These are phyloP conservation scores for Trichoderma simmonsii DNA, from an alignment of 2,329 filamentous ascomycete genomes.

Conservation along the genomic window DNA sequence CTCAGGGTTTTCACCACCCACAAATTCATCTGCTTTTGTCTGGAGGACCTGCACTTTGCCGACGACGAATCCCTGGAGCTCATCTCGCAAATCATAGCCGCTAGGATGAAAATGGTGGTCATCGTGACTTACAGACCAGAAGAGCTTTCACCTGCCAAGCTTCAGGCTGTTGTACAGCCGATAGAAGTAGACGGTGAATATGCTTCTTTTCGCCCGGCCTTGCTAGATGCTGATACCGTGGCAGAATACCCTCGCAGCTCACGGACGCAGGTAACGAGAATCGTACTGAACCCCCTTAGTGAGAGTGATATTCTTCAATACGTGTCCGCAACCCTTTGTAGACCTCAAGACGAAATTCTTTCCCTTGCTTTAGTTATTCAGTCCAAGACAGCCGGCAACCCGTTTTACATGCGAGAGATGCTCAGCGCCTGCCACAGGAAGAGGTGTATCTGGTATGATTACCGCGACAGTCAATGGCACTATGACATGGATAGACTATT, in stretches of 20 bases:
- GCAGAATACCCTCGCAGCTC: conserved; percentile 44
- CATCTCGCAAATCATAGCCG: conserved; percentile 73
- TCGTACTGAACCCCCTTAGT: conserved; percentile 68
- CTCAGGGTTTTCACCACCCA: conserved; percentile 75
- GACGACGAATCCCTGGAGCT: conserved; percentile 84
- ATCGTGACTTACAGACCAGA: conserved; percentile 73
- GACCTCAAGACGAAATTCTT: conserved; percentile 67
- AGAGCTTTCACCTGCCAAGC: conserved; percentile 55
- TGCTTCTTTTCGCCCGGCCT: not conserved
- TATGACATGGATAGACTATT: conserved; percentile 86
- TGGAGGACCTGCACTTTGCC: conserved; percentile 89
- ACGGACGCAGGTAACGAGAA: conserved; percentile 60
- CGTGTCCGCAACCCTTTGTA: conserved; percentile 76
- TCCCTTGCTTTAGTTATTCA: conserved; percentile 81
- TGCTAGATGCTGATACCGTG: conserved; percentile 23
- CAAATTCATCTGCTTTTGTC: conserved; percentile 82
- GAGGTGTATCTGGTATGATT: conserved; percentile 88
- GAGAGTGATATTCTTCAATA: conserved; percentile 81
- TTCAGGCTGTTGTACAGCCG: conserved; percentile 54
- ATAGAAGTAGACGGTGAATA: conserved; percentile 50
- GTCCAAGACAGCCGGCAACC: conserved; percentile 83
- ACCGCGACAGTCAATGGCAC: conserved; percentile 76
- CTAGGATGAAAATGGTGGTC: conserved; percentile 76
- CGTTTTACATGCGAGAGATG: conserved; percentile 90
- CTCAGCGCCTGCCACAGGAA: conserved; percentile 82